These are phyloP conservation scores for Globisporangium takayamanum DNA, from an alignment of 352 stramenopile genomes.

Conservation along the genomic window DNA sequence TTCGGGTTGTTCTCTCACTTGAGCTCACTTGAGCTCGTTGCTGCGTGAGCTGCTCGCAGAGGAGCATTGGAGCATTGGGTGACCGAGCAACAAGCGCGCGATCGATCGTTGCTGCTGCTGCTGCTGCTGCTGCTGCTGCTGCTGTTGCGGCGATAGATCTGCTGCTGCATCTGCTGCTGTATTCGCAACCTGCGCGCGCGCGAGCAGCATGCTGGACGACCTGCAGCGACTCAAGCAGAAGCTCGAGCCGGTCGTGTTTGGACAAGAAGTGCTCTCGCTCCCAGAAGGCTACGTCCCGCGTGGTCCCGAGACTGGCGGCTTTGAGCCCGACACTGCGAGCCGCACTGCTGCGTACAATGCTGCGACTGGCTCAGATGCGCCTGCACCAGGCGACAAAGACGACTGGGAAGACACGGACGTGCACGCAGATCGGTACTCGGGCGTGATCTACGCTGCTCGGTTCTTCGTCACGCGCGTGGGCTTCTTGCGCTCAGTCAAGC, in stretches of 20 bases:
- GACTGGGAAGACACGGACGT: slow-evolving; percentile 38
- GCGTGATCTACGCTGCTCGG: slow-evolving; percentile 77
- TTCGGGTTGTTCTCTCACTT: not conserved
- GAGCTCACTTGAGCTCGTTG: not conserved
- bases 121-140: not conserved
- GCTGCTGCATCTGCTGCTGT: not conserved
- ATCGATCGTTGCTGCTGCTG: not conserved
- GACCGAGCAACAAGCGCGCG: not conserved
- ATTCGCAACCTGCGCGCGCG: not conserved
- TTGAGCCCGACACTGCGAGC: slow-evolving; percentile 34
- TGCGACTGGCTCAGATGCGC: slow-evolving; percentile 8
- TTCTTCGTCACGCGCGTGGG: slow-evolving; percentile 84
- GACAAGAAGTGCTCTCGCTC: slow-evolving; percentile 40
- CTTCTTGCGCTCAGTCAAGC: slow-evolving; percentile 70
- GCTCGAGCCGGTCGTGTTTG: slow-evolving; percentile 52
- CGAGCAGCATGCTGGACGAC: slow-evolving; percentile 21
- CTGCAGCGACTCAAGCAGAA: slow-evolving; percentile 58
- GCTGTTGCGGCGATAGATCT: not conserved
- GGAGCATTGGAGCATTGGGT: not conserved
- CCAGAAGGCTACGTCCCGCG: slow-evolving; percentile 61
- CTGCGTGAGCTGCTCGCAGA: not conserved
- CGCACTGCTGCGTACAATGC: not conserved
- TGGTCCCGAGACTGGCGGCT: slow-evolving; percentile 54
- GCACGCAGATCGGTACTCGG: slow-evolving; percentile 61
- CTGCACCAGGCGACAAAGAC: slow-evolving; percentile 23